Conservation (phyloP, 768 basidiomycete genomes). For the Coprinopsis sp. region DNA sequence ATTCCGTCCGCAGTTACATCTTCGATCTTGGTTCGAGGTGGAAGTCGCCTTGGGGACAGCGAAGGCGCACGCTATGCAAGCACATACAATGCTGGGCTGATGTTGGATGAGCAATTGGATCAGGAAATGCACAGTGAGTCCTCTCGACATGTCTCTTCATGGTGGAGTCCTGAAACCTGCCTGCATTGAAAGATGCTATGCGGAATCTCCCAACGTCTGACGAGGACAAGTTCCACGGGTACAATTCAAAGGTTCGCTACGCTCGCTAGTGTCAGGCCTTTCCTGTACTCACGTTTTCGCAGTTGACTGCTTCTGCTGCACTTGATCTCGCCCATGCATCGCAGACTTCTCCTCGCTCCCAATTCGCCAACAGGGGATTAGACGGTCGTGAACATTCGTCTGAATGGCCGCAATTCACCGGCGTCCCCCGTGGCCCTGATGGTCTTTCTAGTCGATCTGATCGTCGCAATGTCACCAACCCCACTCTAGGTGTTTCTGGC, state of each 20-base stretch:
- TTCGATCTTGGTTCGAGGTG: slow-evolving; percentile 48
- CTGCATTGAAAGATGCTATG: slow-evolving; percentile 64
- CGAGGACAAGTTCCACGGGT: slow-evolving; percentile 78
- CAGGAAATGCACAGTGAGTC: slow-evolving; percentile 89
- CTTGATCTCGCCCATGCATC: slow-evolving; percentile 88
- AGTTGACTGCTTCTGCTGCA: slow-evolving; percentile 88
- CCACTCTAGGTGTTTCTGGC: slow-evolving; percentile 59
- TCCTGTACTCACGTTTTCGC: slow-evolving; percentile 5
- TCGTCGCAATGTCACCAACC: slow-evolving; percentile 71
- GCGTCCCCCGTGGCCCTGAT: slow-evolving; percentile 58
- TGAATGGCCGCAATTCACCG: slow-evolving; percentile 91
- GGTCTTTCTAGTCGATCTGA: slow-evolving; percentile 49
- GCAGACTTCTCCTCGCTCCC: slow-evolving; percentile 68
- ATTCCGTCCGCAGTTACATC: slow-evolving; percentile 47
- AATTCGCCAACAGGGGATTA: slow-evolving; percentile 47
- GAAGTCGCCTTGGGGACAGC: slow-evolving; percentile 50
- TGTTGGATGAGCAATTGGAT: slow-evolving; percentile 90
- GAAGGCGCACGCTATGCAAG: slow-evolving; percentile 57
- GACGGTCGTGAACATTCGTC: slow-evolving; percentile 71
- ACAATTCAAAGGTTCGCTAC: slow-evolving; percentile 55
- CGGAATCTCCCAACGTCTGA: slow-evolving; percentile 82
- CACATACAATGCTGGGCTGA: slow-evolving; percentile 78
- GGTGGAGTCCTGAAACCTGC: slow-evolving; percentile 10
- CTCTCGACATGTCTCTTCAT: background rate
- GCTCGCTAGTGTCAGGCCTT: slow-evolving; percentile 3